Base-by-base conservation (phyloP, 805 yeast genomes). In the Blastobotrys robertii region DNA sequence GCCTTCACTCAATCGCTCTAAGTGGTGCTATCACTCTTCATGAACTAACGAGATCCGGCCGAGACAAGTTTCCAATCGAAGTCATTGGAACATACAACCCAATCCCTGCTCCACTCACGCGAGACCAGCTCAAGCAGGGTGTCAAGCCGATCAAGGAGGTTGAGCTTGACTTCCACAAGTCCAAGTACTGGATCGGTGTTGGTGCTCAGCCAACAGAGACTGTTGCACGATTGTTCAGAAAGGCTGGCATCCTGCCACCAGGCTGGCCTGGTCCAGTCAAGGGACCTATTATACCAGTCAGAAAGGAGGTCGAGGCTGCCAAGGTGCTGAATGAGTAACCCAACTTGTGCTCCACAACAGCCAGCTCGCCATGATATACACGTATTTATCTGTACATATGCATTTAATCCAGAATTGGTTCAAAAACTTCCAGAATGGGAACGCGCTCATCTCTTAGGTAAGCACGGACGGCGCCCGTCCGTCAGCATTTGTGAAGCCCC, bases 171-270 rank as follows among this genome's bases (percentile, higher is more conserved):
- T 87, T 92, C 58, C 77, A 78, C 50, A 77, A 96, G 55, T 77
- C 95, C 4, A 86, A 86, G 62, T 92, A 92, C 64, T 92, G 98
- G 98, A 67, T 92, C 30, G 95, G 96, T 55, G 95, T 86, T 13
- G 98, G 98, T 9, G 97, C 97, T 1, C 94, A 84, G 59, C 94
- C 96, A 5, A 78, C 90, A 16, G 87, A 82, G 36, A 69, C 92
- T 3, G 94, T 90, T 9, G 73, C 77, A 2, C 77, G 77, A 50
- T 66, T 92, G 41, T 74, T 92, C 59, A 79, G 77, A 58, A 85
- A 37, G 87, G 95, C 69, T 2, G 46, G 74, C 76, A 44, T 74
- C 58, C 69, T 54, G 70, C 85, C 66, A n/a, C 60, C 55, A 13
- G 51, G 48, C 37, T 65, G 63, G 64, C 60, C 63, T 1, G 65